A percentile compares a stretch with the other conserved stretches of the same genome.
phyloP scores from a whole-genome alignment of 331 rosid genomes.

The Telfairia occidentalis region DNA sequence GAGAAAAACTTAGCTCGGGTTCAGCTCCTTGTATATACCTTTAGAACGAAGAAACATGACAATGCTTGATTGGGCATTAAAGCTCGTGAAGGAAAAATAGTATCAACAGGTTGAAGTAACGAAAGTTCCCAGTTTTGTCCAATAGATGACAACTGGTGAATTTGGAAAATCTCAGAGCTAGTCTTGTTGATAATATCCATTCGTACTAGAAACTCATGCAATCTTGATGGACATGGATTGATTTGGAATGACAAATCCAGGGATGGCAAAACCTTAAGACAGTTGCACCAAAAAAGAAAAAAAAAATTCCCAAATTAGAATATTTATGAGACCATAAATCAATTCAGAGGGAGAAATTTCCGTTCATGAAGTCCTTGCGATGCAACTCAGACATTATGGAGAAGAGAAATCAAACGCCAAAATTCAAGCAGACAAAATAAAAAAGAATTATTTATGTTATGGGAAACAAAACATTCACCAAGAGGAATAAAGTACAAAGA shows the following conservation, averaged over 20 bases:
- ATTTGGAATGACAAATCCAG: constrained; percentile 77
- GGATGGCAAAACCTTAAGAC: constrained; percentile 65
- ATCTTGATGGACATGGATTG: constrained; percentile 74
- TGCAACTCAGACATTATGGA: not conserved
- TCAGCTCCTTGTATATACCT: constrained; percentile 41
- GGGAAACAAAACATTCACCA: not conserved
- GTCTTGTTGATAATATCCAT: constrained; percentile 83
- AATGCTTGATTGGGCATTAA: constrained; percentile 73
- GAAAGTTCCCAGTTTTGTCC: constrained; percentile 75
- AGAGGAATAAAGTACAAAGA: not conserved
- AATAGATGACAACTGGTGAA: constrained; percentile 68
- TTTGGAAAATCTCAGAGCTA: constrained; percentile 56
- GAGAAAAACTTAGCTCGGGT: not conserved
- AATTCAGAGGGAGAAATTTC: not conserved
- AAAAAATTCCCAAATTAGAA: not conserved
- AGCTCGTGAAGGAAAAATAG: constrained; percentile 56
- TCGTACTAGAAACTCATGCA: constrained; percentile 75
- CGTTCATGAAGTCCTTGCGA: not conserved
- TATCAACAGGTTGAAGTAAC: constrained; percentile 63
- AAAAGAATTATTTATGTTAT: not conserved
- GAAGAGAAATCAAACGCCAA: not conserved
- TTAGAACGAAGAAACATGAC: constrained; percentile 73
- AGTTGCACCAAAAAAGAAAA: not conserved
- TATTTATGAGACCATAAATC: not conserved
- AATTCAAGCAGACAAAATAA: not conserved